Conservation (phyloP, 23 red algal genomes). For the Rhodosorus marinus region DNA sequence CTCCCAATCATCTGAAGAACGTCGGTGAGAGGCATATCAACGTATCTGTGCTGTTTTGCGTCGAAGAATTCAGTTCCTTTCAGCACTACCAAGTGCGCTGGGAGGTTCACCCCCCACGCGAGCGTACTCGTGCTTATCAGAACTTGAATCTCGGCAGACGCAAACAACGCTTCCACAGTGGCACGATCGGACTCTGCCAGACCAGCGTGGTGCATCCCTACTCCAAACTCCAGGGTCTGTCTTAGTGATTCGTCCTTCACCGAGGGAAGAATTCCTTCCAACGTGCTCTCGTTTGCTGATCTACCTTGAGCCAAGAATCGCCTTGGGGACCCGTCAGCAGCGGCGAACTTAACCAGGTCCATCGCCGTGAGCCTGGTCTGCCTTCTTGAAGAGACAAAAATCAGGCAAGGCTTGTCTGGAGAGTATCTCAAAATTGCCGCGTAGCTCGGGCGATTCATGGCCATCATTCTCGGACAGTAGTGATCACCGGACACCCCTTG, state of each 20-base stretch:
- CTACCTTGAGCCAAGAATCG: not conserved
- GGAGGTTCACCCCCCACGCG: slow-evolving; percentile 35
- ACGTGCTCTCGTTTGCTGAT: no score
- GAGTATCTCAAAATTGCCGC: not conserved
- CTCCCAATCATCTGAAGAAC: slow-evolving; percentile 36
- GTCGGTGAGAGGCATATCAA: slow-evolving; percentile 26
- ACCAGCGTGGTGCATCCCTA: not conserved
- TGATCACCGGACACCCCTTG: not conserved
- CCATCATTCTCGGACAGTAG: not conserved
- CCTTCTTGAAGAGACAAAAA: slow-evolving; percentile 51
- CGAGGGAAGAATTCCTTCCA: no score
- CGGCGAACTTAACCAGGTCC: slow-evolving; percentile 6
- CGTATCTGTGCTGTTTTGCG: slow-evolving; percentile 6
- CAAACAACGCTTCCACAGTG: slow-evolving; percentile 66
- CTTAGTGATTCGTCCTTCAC: not conserved
- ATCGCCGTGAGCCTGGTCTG: slow-evolving; percentile 14
- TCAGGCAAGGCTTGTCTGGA: slow-evolving; percentile 3
- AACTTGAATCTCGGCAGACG: slow-evolving; percentile 36
- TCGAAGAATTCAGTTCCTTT: slow-evolving; percentile 2
- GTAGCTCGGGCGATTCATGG: not conserved
- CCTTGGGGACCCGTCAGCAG: not conserved
- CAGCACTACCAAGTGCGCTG: slow-evolving; percentile 3
- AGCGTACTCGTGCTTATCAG: slow-evolving; percentile 80
- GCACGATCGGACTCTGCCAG: slow-evolving; percentile 42
- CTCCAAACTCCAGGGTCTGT: not conserved